Evolutionary conservation across 2,329 filamentous ascomycete genomes (phyloP).

Genomic region (Elsinoe batatas): DNA sequence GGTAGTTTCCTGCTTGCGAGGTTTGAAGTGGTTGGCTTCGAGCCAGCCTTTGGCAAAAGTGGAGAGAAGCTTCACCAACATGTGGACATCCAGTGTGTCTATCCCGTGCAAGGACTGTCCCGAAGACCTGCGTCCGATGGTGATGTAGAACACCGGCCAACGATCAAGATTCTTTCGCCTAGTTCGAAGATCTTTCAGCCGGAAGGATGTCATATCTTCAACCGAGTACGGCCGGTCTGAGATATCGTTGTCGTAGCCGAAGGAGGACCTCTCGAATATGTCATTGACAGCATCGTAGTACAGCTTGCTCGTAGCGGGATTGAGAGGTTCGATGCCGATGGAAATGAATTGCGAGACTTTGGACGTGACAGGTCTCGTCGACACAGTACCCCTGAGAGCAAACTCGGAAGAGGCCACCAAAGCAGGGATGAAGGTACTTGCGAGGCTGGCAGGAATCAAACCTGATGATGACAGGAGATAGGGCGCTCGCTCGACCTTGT

Average conservation of each 20-base stretch:
- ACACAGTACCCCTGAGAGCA: conserved; percentile 61
- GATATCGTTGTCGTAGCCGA: conserved; percentile 52
- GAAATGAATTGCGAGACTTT: conserved; percentile 73
- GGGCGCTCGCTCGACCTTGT: conserved; percentile 18
- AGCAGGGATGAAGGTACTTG: conserved; percentile 57
- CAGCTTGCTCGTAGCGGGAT: conserved; percentile 49
- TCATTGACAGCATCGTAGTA: conserved; percentile 72
- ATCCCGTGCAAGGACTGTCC: not conserved
- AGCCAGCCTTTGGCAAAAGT: conserved; percentile 67
- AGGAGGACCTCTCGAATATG: conserved; percentile 65
- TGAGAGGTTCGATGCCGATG: conserved; percentile 60
- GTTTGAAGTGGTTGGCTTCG: conserved; percentile 58
- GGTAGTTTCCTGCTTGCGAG: conserved; percentile 24
- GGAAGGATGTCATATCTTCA: conserved; percentile 27
- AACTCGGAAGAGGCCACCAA: conserved; percentile 55
- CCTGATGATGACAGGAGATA: not conserved
- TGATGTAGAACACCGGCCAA: conserved; percentile 86
- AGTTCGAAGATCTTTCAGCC: conserved; percentile 41
- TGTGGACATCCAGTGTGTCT: not conserved
- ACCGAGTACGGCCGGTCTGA: conserved; percentile 30
- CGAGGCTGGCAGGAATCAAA: conserved; percentile 46
- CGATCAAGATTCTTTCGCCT: conserved; percentile 60
- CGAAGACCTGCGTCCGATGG: conserved; percentile 37
- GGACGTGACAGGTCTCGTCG: conserved; percentile 57
- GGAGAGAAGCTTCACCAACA: conserved; percentile 47